Conservation (phyloP, 257 asterid genomes). For the Salvia splendens region DNA sequence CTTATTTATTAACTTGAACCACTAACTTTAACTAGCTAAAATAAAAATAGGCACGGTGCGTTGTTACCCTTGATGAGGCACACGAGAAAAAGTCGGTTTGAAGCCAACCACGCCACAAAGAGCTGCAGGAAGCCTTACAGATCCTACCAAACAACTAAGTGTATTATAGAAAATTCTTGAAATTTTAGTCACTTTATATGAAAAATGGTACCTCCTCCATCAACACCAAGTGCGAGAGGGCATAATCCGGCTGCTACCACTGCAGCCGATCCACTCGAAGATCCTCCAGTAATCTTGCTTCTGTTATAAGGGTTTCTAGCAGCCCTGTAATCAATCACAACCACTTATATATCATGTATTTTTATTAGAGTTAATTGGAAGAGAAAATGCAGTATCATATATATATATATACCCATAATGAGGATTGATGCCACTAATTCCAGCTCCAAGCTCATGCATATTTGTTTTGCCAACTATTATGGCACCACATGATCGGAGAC, state of each 20-base stretch:
- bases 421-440: slow-evolving; percentile 94
- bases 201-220: slow-evolving; percentile 76
- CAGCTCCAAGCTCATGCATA: slow-evolving; percentile 98
- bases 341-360: not conserved
- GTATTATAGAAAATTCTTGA: too few species aligned
- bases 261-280: slow-evolving; percentile 97
- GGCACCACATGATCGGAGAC: slow-evolving; percentile 84
- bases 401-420: slow-evolving; percentile 66
- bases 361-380: not conserved
- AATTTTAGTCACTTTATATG: too few species aligned
- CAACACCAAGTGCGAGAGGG: slow-evolving; percentile 91
- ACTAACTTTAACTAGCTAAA: too few species aligned
- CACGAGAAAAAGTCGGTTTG: slow-evolving; percentile 86
- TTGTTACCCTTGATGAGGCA: slow-evolving; percentile 73
- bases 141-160: slow-evolving; percentile 46
- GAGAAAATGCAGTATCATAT: not conserved
- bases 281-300: slow-evolving; percentile 80
- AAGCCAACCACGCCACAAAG: slow-evolving; percentile 95
- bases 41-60: too few species aligned
- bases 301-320: slow-evolving; percentile 72
- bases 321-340: slow-evolving; percentile 39
- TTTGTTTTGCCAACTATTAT: slow-evolving; percentile 84
- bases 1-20: too few species aligned
- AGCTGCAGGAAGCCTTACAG: slow-evolving; percentile 93
- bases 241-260: slow-evolving; percentile 94